Base-by-base conservation (phyloP, 345 rosid genomes). In the Euphorbia peplus region DNA sequence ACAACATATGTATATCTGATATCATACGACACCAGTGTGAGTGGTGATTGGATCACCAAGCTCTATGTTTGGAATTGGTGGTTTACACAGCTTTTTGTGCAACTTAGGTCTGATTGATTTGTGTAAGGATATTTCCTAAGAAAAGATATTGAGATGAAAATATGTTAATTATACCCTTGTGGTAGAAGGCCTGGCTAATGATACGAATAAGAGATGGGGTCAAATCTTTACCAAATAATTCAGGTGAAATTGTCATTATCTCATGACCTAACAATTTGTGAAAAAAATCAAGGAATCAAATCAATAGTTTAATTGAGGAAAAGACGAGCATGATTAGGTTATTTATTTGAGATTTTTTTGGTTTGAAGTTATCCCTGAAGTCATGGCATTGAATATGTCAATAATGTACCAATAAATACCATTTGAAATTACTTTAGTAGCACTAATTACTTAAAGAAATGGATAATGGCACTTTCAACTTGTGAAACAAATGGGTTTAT, bases 321-420 rank as follows among this genome's bases (percentile, higher is more conserved):
- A 29, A 6, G 30, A 64, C 47, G 47, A 29, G 18, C 15, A 22
- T 22, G 26, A 50, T 13, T 4, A 56, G 59, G 29, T 13, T 19
- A 4, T 64, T 19, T 53, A 29, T n/a, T n/a, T 50, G 24, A 50
- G 63, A 5, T 42, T 10, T 55, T 51, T 8, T 56, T 11, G 63
- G 60, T 66, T 67, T 26, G 12, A 16, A 30, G 42, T 44, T 9
- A 24, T 41, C 32, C 32, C 24, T 21, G 51, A 21, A 14, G 21
- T 52, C 19, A 66, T 22, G 70, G 18, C 61, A 53, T 39, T 66
- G 69, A 32, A 21, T 53, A 22, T 24, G 47, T 29, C 48, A 7
- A 66, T 32, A 21, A 22, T 52, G 44, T n/a, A 22, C 28, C 48
- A 29, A 15, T 48, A 54, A 14, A 22, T 21, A 39, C 30, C 13